phyloP scores from a whole-genome alignment of 2,329 filamentous ascomycete genomes.

The Acarospora socialis region DNA sequence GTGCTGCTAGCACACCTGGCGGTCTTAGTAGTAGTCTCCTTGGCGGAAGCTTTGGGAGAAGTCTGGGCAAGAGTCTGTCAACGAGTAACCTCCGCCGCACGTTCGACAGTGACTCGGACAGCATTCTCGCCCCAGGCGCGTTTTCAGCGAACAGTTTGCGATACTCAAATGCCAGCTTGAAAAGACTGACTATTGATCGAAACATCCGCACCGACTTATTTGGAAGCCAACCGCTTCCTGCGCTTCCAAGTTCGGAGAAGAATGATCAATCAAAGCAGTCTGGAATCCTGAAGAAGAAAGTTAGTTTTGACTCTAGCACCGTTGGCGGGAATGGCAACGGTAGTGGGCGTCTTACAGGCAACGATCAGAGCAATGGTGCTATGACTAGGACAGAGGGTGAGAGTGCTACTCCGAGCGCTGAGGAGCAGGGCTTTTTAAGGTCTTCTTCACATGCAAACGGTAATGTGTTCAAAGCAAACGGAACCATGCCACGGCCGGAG shows the following conservation, averaged over 20 bases:
- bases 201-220: constrained; percentile 58
- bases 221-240: constrained; percentile 25
- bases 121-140: constrained; percentile 70
- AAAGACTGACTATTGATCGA: constrained; percentile 86
- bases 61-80: constrained; percentile 75
- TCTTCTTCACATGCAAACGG: constrained; percentile 34
- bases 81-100: constrained; percentile 72
- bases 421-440: constrained; percentile 47
- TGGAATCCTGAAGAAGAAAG: constrained; percentile 56
- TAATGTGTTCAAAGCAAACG: constrained; percentile 26
- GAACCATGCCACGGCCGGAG: constrained; percentile 36
- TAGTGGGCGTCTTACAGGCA: constrained; percentile 15
- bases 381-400: constrained; percentile 34
- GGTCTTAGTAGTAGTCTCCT: constrained; percentile 52
- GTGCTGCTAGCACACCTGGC: constrained; percentile 54
- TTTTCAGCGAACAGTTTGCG: constrained; percentile 58
- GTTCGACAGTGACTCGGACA: constrained; percentile 63
- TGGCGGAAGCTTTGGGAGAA: constrained; percentile 46
- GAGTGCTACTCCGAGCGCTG: constrained; percentile 39
- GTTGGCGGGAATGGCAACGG: constrained; percentile 33
- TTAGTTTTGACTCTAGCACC: constrained; percentile 72
- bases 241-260: constrained; percentile 17
- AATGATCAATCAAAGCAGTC: constrained; percentile 32
- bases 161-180: constrained; percentile 57
- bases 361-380: constrained; percentile 25